Evolutionary conservation across 176 grass and related monocot genomes (phyloP).

Genomic region (Musa acuminata): DNA sequence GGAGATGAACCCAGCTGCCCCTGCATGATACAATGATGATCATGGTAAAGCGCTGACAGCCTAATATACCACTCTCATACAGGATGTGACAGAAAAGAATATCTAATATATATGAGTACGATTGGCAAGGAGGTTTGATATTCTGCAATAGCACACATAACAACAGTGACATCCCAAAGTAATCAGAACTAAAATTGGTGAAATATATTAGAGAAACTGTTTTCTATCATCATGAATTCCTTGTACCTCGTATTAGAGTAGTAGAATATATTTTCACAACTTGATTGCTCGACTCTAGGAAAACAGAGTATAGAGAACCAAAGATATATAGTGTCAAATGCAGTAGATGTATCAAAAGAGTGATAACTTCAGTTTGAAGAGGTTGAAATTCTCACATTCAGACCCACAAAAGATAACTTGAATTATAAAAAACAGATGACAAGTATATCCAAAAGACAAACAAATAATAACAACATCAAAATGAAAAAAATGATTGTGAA

Average conservation of each 20-base stretch:
- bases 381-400: too few relatives aligned
- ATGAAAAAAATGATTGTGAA: neutral
- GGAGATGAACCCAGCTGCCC: conserved; percentile 64
- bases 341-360: too few relatives aligned
- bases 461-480: neutral
- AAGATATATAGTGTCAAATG: neutral
- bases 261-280: neutral
- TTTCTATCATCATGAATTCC: neutral
- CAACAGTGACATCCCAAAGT: neutral
- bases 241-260: neutral
- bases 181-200: neutral
- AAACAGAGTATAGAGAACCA: neutral
- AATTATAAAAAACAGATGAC: too few relatives aligned
- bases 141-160: neutral
- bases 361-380: too few relatives aligned
- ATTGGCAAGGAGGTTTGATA: neutral
- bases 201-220: neutral
- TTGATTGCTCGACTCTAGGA: neutral
- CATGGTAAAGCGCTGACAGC: neutral
- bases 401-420: too few relatives aligned
- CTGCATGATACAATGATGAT: conserved; percentile 18
- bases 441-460: neutral
- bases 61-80: too few relatives aligned
- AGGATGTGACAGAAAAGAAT: too few relatives aligned
- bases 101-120: too few relatives aligned